Evolutionary conservation across 495 filamentous ascomycete genomes (phyloP).

Genomic region (Gamarada debralockiae): DNA sequence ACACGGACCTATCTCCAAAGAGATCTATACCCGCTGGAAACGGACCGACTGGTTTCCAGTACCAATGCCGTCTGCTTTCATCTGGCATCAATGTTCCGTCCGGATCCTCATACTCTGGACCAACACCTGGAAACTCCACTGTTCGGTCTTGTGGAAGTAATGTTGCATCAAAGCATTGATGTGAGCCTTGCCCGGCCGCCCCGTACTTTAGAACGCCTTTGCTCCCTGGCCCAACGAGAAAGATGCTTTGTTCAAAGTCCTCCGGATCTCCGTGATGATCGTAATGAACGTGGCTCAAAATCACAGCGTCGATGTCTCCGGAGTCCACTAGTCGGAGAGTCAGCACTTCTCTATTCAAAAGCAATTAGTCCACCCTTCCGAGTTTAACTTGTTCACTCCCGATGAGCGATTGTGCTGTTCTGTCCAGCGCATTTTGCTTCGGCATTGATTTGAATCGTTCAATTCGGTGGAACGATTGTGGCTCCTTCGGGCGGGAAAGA

Average conservation of each 20-base stretch:
- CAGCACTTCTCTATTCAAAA: too few species aligned
- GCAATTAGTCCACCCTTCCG: too few species aligned
- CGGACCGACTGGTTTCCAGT: conserved; percentile 27
- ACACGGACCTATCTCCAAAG: conserved; percentile 35
- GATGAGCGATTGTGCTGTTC: too few species aligned
- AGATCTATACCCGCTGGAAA: conserved; percentile 38
- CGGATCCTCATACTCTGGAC: too few species aligned
- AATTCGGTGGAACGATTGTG: too few species aligned
- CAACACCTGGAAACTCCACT: conserved; percentile 27
- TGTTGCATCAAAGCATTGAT: conserved; percentile 35
- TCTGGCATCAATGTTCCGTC: conserved; percentile 10
- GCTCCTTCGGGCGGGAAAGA: too few species aligned
- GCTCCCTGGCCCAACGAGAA: conserved; percentile 41
- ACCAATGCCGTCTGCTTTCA: not conserved
- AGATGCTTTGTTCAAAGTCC: conserved; percentile 39
- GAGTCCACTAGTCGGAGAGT: not conserved
- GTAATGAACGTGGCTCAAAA: conserved; percentile 49
- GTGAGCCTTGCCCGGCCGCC: conserved; percentile 17
- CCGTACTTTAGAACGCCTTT: conserved; percentile 33
- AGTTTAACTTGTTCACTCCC: too few species aligned
- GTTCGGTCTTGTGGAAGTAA: conserved; percentile 32
- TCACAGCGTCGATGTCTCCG: conserved; percentile 38
- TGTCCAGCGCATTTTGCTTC: too few species aligned
- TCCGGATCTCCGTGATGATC: conserved; percentile 46
- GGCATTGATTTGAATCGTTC: too few species aligned